Base-by-base conservation (phyloP, 768 basidiomycete species). In the Clitopilus hobsonii region DNA sequence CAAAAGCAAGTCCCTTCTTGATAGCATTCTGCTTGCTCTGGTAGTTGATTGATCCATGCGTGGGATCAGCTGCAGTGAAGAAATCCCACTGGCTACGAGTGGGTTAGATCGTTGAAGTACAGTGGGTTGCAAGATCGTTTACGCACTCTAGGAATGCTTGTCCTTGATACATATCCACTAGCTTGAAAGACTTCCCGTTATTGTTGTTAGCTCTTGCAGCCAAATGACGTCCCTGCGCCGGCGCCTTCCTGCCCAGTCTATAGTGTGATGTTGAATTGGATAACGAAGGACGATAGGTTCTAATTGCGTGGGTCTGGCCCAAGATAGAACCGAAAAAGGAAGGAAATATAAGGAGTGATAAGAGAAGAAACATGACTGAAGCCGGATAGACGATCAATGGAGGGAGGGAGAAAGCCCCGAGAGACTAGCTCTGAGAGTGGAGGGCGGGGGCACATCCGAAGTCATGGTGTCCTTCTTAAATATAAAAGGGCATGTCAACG, bases 41-140 rank as follows among this genome's bases (percentile, higher is more conserved):
- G 65, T 83, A 93, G 52, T 83, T 76, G 32, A 92, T 89, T 18
- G 69, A 66, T n/a, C 90, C 90, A 59, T 81, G 68, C 1, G 89
- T 91, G 1, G 90, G 90, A 67, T 92, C 90, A 10, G 65, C 14
- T 2, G 59, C 68, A 8, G 73, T 73, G 69, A 81, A 89, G 71
- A 87, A 92, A 24, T 83, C 68, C 84, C 85, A 91, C 45, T 79
- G 60, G 47, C 88, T 89, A 50, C 18, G 11, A 25, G 25, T 20
- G 28, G 26, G 16, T 13, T 47, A 23, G 25, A 52, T 53, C n/a
- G n/a, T n/a, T n/a, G n/a, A n/a, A 22, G 49, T 18, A 47, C 25
- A 30, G 24, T 49, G 24, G 30, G 36, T 7, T 49, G 23, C 25
- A 16, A 26, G 28, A 23, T 14, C 6, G 23, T 71, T 49, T 63